These are phyloP conservation scores for Tricholoma matsutake DNA, from an alignment of 768 basidiomycete species.

Conservation along the genomic window DNA sequence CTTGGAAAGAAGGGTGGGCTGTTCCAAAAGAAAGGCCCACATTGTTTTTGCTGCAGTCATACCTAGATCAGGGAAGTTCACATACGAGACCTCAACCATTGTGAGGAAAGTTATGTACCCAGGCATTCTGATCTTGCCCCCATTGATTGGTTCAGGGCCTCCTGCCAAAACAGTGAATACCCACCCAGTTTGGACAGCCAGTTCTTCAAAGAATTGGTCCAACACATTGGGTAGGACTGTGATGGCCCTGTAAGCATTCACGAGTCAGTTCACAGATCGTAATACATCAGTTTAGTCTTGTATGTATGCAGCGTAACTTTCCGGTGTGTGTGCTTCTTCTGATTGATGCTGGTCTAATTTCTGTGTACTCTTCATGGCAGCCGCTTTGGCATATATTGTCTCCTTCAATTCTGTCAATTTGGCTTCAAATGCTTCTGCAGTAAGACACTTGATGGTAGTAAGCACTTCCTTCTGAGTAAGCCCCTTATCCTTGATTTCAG, in stretches of 20 bases:
- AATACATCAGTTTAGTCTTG: neutral
- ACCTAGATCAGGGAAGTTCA: neutral
- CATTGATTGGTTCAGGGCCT: neutral
- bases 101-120: neutral
- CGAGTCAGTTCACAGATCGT: neutral
- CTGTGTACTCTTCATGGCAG: no score
- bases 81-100: neutral
- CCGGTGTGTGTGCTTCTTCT: neutral
- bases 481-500: conserved; percentile 1
- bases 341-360: neutral
- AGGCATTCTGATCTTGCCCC: neutral
- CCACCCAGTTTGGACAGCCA: neutral
- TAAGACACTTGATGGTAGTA: neutral
- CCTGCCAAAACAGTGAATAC: neutral
- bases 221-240: neutral
- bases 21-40: neutral
- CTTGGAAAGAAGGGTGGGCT: neutral
- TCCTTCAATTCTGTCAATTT: neutral
- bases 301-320: neutral
- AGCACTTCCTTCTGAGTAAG: neutral
- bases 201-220: neutral
- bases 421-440: neutral
- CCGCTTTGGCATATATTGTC: neutral
- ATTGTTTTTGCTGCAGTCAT: conserved; percentile 1
- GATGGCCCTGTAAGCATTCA: neutral